Evolutionary conservation across 495 filamentous ascomycete species (phyloP), one percentile per base, ranked within the genome.

Genomic region (Annulohypoxylon nitens): DNA sequence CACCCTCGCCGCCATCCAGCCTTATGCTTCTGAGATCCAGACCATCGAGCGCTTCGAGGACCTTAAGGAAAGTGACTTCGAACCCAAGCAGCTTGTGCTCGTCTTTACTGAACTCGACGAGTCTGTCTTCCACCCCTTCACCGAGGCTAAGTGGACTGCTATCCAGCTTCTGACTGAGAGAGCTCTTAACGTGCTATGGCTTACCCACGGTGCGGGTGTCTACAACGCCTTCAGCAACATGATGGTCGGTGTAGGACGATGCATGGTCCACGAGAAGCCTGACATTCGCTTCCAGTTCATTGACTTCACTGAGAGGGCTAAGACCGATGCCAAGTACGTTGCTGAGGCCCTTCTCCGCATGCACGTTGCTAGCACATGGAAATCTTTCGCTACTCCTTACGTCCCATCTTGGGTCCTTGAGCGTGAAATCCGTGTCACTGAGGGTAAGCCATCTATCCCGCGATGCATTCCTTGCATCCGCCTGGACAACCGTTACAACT

Each of bases 131-230:
- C 53, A 57, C 53, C 53, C 53, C 53, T 57, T 57, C 30, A 57
- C 53, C 37, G 53, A 36, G 53, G 53, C 53, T 6, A 57, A 57
- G 53, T 57, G 53, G 53, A 16, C 33, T 7, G 26, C 53, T 57
- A 57, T 57, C 53, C 53, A 57, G 33, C 14, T 20, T 57, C 16
- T 57, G n/a, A 57, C 53, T 20, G 53, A 57, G 53, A 57, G n/a
- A 37, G 53, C 53, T n/a, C 53, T 57, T n/a, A 79, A 77, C 39
- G 67, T 85, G 1, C 51, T 86, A 7, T 85, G 84, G 84, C 51
- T 84, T 0, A 83, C 72, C 5, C 66, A 69, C 11, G 83, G 81
- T 2, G 69, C 76, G 20, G 71, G 33, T 36, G 72, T 70, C 0
- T 73, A 80, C 2, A 77, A 83, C 11, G 78, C 81, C 6, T 81